These are phyloP conservation scores for Thoreauomyces humboldtii DNA, from an alignment of 192 early-diverging fungal genomes.

Conservation along the genomic window DNA sequence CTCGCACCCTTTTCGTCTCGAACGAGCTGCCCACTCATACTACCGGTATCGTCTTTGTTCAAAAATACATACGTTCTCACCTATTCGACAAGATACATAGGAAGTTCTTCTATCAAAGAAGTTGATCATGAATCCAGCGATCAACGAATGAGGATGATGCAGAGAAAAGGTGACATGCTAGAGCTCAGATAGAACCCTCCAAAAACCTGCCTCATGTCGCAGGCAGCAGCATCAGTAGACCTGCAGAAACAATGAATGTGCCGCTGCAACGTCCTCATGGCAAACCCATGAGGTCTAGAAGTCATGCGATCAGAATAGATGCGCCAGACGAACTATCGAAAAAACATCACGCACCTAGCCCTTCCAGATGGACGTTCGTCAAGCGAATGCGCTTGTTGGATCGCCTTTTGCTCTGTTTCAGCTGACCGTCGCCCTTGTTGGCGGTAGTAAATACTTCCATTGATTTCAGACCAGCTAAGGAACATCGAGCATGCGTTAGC, in stretches of 20 bases:
- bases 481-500: not conserved
- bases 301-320: not conserved
- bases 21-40: no score
- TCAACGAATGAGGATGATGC: no score
- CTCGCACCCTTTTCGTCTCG: no score
- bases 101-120: no score
- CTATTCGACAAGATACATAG: no score
- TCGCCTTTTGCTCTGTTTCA: slow-evolving; percentile 2
- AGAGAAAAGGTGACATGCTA: no score
- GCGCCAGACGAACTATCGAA: not conserved
- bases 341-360: slow-evolving; percentile 9
- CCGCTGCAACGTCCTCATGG: not conserved
- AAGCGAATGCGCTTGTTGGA: slow-evolving; percentile 22
- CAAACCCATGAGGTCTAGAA: not conserved
- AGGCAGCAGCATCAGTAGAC: no score
- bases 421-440: slow-evolving; percentile 43
- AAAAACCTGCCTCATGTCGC: not conserved
- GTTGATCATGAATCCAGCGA: no score
- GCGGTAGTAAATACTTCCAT: slow-evolving; percentile 71
- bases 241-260: not conserved
- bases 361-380: slow-evolving; percentile 33
- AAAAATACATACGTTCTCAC: no score
- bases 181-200: no score
- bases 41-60: no score
- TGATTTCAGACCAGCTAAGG: slow-evolving; percentile 63